Base-by-base conservation (phyloP, 73 alveolate species). In the Durusdinium trenchii region DNA sequence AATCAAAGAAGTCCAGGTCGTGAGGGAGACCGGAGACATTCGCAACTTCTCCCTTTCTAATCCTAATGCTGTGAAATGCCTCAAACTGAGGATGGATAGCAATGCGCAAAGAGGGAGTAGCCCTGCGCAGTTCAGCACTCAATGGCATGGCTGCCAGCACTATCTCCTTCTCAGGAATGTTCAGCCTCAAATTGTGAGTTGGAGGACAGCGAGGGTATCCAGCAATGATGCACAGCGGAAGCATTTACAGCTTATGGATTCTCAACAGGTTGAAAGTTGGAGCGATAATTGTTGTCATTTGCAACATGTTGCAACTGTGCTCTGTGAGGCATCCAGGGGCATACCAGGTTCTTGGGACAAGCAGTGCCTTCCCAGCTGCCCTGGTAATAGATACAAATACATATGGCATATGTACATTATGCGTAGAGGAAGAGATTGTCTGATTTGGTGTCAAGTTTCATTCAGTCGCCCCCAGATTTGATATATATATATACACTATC, bases 81-180 rank as follows among this genome's bases (percentile, higher is more conserved):
- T 89, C 96, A 42, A 89, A 89, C 86, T 89, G 96, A 32, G 96
- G 96, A 35, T 89, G 96, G 51, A 89, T 64, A 52, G 96, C 96
- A 38, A 89, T 42, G 52, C 86, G 85, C 86, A 89, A 38, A 12
- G 96, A 51, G 62, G 42, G 42, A 42, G 86, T n/a, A 42, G 96
- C 82, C 40, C 76, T 67, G 23, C 96, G 96, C 73, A 89, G 54
- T 86, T 89, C 96, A 23, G 96, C 96, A 48, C 86, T 62, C 50
- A 89, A 38, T 7, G 96, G 85, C 96, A 89, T 89, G 50, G 96
- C 96, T 36, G 96, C 96, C 52, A 89, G 51, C 73, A 89, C 71
- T 67, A 89, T 89, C 51, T 89, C 96, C 52, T 89, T 32, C 40
- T 48, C 48, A 1, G 96, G 96, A 50, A 89, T 40, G 51, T 86